A percentile compares a stretch with the other conserved stretches of the same genome.
Evolutionary conservation across 345 rosid genomes (phyloP).

Genomic region (Gossypium australe): DNA sequence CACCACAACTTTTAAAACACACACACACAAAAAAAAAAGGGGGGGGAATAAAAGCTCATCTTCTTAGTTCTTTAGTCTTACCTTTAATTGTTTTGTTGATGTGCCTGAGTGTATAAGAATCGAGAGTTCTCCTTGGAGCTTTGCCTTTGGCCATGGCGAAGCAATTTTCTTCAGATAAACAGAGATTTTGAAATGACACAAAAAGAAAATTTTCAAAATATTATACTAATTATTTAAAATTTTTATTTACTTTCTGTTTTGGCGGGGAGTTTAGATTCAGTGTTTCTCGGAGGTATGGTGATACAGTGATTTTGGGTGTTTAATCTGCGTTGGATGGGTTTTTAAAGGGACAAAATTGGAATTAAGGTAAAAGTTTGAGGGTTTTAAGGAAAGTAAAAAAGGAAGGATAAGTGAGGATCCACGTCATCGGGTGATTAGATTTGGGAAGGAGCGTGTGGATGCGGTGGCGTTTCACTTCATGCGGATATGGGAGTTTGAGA

Average conservation of each 20-base stretch:
- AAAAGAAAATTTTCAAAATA: neutral
- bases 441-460: neutral
- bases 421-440: constrained; percentile 17
- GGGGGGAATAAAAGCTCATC: too few species aligned
- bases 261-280: neutral
- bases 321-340: neutral
- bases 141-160: constrained; percentile 74
- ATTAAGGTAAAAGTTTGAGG: neutral
- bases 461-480: neutral
- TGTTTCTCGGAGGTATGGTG: neutral
- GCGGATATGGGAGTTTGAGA: neutral
- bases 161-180: neutral
- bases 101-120: constrained; percentile 63
- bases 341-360: neutral
- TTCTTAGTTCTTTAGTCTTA: constrained; percentile 15
- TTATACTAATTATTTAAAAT: neutral
- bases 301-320: neutral
- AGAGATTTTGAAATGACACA: constrained; percentile 13
- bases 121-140: constrained; percentile 63
- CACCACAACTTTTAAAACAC: neutral
- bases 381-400: neutral
- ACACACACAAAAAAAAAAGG: neutral
- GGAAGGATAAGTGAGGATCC: constrained; percentile 4
- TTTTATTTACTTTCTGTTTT: neutral
- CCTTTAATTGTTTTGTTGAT: constrained; percentile 75